Percentiles rank a stretch among this genome's conserved stretches.
phyloP scores from a whole-genome alignment of 495 filamentous ascomycete species.

The Aspergillus cristatus region DNA sequence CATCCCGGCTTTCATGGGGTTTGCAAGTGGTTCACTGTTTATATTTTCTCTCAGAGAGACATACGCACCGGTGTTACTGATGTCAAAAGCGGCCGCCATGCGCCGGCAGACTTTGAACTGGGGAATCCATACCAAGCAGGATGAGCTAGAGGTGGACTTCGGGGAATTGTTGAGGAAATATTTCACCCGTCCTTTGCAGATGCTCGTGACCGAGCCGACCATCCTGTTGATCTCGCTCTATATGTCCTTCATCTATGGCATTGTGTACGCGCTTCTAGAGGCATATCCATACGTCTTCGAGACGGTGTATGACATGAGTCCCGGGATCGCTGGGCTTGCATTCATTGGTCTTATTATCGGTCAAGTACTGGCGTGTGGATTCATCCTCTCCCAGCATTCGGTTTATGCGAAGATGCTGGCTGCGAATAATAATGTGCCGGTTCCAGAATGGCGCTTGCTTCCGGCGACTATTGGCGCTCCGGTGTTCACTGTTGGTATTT shows the following conservation, averaged over 20 bases:
- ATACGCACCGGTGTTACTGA: conserved; percentile 29
- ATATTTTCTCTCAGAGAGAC: conserved; percentile 24
- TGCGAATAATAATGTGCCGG: conserved; percentile 16
- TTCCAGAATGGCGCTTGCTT: conserved; percentile 26
- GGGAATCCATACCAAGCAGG: conserved; percentile 39
- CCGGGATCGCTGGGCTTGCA: conserved; percentile 18
- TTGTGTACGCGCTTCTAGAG: conserved; percentile 21
- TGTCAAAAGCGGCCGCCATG: conserved; percentile 27
- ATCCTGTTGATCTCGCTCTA: conserved; percentile 33
- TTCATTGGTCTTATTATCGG: conserved; percentile 27
- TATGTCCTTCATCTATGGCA: conserved; percentile 32
- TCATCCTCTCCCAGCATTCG: conserved; percentile 13
- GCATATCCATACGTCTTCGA: conserved; percentile 27
- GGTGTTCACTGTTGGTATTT: conserved; percentile 41
- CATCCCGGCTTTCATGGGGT: conserved; percentile 29
- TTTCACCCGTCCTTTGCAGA: conserved; percentile 30
- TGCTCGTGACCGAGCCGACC: conserved; percentile 37
- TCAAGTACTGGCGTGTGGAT: conserved; percentile 15
- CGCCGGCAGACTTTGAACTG: conserved; percentile 33
- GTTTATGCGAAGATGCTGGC: conserved; percentile 17
- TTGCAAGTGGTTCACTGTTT: conserved; percentile 13
- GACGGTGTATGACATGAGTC: conserved; percentile 18
- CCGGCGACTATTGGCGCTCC: conserved; percentile 39
- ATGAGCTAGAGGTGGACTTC: conserved; percentile 32
- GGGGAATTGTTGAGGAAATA: conserved; percentile 28